phyloP scores from a whole-genome alignment of 1,284 basidiomycete genomes.

The Marasmius oreades region DNA sequence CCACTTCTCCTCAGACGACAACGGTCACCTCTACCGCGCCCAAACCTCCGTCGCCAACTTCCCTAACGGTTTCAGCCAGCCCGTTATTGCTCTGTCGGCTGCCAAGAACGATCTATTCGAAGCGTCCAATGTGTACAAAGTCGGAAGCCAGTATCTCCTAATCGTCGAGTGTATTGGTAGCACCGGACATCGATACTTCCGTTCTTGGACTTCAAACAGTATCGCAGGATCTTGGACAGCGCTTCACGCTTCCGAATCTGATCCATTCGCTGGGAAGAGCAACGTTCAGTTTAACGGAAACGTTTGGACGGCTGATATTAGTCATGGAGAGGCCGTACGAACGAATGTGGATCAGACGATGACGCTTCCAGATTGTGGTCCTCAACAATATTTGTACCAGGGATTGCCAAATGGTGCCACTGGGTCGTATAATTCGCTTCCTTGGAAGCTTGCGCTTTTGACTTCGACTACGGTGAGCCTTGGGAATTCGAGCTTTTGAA shows the following conservation, averaged over 20 bases:
- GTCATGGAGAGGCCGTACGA: conserved; percentile 11
- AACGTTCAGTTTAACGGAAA: conserved; percentile 8
- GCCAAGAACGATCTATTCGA: conserved; percentile 8
- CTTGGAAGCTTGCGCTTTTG: conserved; percentile 10
- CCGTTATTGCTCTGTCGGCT: conserved; percentile 6
- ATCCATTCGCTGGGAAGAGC: conserved; percentile 6
- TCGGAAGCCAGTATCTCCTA: conserved; percentile 7
- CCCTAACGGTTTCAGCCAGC: conserved; percentile 9
- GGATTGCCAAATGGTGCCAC: conserved; percentile 1
- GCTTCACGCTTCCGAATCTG: not conserved
- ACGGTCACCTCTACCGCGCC: conserved; percentile 12
- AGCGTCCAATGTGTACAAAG: conserved; percentile 8
- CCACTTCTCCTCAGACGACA: conserved; percentile 11
- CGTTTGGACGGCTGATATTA: conserved; percentile 10
- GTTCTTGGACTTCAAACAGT: conserved; percentile 9
- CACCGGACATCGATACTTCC: conserved; percentile 3
- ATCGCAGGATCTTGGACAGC: conserved; percentile 6
- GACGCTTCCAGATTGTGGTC: conserved; percentile 5
- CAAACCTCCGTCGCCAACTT: conserved; percentile 10
- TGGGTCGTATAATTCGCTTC: conserved; percentile 3
- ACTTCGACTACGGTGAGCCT: conserved; percentile 6
- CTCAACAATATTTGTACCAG: conserved; percentile 10
- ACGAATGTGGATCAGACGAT: conserved; percentile 11
- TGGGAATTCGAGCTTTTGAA: too few species aligned
- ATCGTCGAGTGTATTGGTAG: conserved; percentile 10